Evolutionary conservation across 148 eudicot genomes (phyloP), one percentile per base, ranked within the genome.

Genomic region (Amaranthus palmeri): DNA sequence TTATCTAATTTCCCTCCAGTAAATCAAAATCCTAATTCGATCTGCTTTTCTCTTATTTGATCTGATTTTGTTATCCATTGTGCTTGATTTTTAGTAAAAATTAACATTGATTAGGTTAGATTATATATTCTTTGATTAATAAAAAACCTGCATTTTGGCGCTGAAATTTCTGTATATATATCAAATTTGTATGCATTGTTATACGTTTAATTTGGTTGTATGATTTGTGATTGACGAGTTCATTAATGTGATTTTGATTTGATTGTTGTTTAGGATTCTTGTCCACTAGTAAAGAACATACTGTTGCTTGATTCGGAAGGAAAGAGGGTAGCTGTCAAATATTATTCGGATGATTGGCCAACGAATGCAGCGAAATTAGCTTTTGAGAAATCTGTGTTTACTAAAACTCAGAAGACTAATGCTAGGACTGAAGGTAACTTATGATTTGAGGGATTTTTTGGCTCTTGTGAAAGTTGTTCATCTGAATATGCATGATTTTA

Each of bases 271-370:
- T 59, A 89, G 97, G 92, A 89, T 68, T 80, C 86, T 18, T 85
- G 84, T 65, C 97, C 97, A 13, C 74, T 84, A 53, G 72, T 89
- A 56, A 92, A 92, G 76, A 90, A 90, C 78, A 85, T 92, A 54
- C 83, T 92, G 72, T 75, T 92, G 43, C 81, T 92, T 60, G 97
- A 92, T 81, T 90, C 96, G 8, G 96, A 90, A 80, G 91, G 96
- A 66, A 92, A 92, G 65, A 85, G 97, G 55, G 89, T 92, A 10
- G 97, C 96, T 47, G 93, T 90, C 44, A 92, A 90, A 83, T 92
- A 92, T 79, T 92, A 86, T 75, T 82, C 96, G 0, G 97, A 92
- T 85, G 97, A 92, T 15, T 92, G 97, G 97, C 82, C 90, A 11
- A 90, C 96, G 1, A 88, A 92, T 75, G 83, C 82, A 43, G 85